Percentiles rank a stretch among this genome's conserved stretches.
Conservation (phyloP, 1,139 yeast genomes). For the Yamadazyma pseudoaaseri region DNA sequence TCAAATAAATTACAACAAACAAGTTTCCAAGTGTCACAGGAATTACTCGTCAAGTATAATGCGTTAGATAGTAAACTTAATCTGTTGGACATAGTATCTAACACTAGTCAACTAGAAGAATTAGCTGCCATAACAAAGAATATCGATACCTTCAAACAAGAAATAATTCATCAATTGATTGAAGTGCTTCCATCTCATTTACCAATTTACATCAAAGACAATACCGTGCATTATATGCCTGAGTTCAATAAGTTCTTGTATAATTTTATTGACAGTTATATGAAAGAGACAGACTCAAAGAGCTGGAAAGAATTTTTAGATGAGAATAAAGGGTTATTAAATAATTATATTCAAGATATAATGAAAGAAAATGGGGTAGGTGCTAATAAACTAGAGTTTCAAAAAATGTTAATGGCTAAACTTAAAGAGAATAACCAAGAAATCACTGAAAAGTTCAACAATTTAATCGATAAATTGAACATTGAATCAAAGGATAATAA, state of each 20-base stretch:
- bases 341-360: constrained; percentile 15
- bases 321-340: constrained; percentile 19
- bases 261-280: constrained; percentile 32
- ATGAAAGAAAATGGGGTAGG: constrained; percentile 11
- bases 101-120: constrained; percentile 14
- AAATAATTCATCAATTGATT: constrained; percentile 22
- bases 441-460: constrained; percentile 26
- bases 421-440: constrained; percentile 24
- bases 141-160: constrained; percentile 21
- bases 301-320: constrained; percentile 25
- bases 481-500: constrained; percentile 9
- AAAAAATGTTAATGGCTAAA: constrained; percentile 20
- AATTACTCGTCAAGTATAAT: constrained; percentile 10
- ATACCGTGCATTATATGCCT: constrained; percentile 38
- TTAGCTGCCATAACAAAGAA: constrained; percentile 16
- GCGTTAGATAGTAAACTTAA: constrained; percentile 10
- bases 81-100: constrained; percentile 9
- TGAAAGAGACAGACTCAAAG: constrained; percentile 12
- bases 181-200: constrained; percentile 27
- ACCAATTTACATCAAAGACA: constrained; percentile 34
- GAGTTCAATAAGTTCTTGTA: constrained; percentile 40
- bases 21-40: constrained; percentile 1
- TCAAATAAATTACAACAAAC: constrained; percentile 3
- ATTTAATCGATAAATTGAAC: constrained; percentile 24
- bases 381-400: constrained; percentile 22